Base-by-base conservation (phyloP, 2,329 filamentous ascomycete species). In the Fusarium temperatum region DNA sequence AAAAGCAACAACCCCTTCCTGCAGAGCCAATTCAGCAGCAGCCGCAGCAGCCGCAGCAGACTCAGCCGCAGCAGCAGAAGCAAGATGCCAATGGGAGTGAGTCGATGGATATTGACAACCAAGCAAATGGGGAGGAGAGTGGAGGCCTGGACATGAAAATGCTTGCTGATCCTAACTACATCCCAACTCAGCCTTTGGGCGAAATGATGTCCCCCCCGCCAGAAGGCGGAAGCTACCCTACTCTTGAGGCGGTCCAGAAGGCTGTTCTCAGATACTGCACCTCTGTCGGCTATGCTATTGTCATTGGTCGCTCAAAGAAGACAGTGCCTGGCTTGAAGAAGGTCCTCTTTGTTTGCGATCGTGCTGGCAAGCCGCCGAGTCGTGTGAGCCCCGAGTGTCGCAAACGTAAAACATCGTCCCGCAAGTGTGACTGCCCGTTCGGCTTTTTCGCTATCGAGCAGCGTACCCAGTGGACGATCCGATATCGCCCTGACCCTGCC, bases 401-500 rank as follows among this genome's bases (percentile, higher is more conserved):
- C 63, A 92, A 92, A 80, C 86, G 89, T 28, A 90, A 90, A 78
- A 92, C 90, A 2, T 91, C 90, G 14, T 92, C 90, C n/a, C 86
- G 90, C 51, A 92, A 92, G 77, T 92, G 90, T 76, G 90, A 91
- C 75, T 92, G 90, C 72, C 89, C 89, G 36, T 92, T 92, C 79
- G 90, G 90, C n/a, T 91, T 92, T 80, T 92, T 92, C 73, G 90
- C 90, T 63, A 90, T 92, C 44, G 90, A 92, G 79, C 89, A 91
- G 77, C 85, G 90, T 67, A 91, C 89, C 1, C 89, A 92, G 74
- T 92, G 90, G 90, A 89, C 89, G 1, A 88, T 92, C 66, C 86
- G 90, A 59, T 92, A 91, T 77, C 87, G 90, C 9, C 90, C 90
- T 5, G 88, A 91, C 70, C 81, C 84, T 11, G 78, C 84, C 58